Evolutionary conservation across 2,329 filamentous ascomycete species (phyloP), one percentile per base, ranked within the genome.

Genomic region (Chaetomiaceae sp.): DNA sequence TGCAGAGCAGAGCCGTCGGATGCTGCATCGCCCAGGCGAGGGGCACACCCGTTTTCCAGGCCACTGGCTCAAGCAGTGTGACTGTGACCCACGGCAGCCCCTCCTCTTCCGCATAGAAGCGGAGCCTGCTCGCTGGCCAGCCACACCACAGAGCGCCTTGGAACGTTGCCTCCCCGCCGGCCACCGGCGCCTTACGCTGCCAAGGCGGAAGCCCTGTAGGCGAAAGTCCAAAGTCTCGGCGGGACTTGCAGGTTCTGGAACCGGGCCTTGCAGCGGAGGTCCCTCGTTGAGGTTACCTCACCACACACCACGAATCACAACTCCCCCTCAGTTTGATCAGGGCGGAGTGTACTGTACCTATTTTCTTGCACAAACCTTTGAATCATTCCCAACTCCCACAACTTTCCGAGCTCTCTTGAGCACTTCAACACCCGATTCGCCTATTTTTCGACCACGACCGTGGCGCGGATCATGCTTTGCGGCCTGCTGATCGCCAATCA

Each of bases 11-110:
- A 42, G 53, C 43, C 48, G 44, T 59, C 55, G 53, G 55, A 54
- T 56, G 48, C 30, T 41, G 57, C 44, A 51, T 55, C 51, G 51
- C 51, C n/a, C 57, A 57, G 51, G 56, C 32, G 48, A 42, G 29
- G 40, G n/a, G n/a, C n/a, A 16, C 48, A 37, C 11, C 37, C 34
- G 37, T 47, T 55, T 21, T 48, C 54, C 51, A 36, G 48, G 30
- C 30, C 36, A 21, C 34, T 44, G 54, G 32, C 8, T 10, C 32
- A 5, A 4, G 40, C 32, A n/a, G n/a, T n/a, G n/a, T n/a, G n/a
- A n/a, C n/a, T n/a, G n/a, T n/a, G 7, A 16, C 16, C 36, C 48
- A 27, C 48, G 41, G 29, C 32, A 38, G 38, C 44, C 48, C 32
- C 25, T 9, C 25, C 34, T 25, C 38, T 45, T 37, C 54, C 48